phyloP scores from a whole-genome alignment of 768 basidiomycete species.

The Phlebiopsis gigantea region DNA sequence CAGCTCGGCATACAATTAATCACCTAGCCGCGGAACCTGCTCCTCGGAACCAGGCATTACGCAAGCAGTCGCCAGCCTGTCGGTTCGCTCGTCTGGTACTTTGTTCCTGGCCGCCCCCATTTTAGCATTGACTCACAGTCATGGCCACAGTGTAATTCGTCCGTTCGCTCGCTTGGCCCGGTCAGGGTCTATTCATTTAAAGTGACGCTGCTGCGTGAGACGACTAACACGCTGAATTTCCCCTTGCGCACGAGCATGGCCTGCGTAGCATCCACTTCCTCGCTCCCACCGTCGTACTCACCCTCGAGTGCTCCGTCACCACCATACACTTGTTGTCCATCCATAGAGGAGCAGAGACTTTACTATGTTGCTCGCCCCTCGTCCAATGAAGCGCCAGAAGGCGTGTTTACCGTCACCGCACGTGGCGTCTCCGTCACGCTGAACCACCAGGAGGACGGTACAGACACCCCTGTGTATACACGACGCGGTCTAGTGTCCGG shows the following conservation, averaged over 20 bases:
- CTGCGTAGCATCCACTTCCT: neutral
- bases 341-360: constrained; percentile 47
- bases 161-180: neutral
- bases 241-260: neutral
- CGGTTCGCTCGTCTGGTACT: neutral
- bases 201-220: neutral
- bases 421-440: constrained; percentile 39
- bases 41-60: neutral
- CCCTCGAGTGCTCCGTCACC: constrained; percentile 46
- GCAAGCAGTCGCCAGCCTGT: neutral
- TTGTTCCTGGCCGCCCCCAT: neutral
- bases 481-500: constrained; percentile 38
- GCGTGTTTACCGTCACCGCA: constrained; percentile 35
- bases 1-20: no score
- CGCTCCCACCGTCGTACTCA: constrained; percentile 45
- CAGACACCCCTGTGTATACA: constrained; percentile 38
- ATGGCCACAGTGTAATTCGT: neutral
- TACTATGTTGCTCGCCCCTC: constrained; percentile 35
- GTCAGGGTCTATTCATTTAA: neutral
- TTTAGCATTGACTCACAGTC: neutral
- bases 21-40: neutral
- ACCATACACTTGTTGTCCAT: constrained; percentile 50
- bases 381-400: constrained; percentile 25
- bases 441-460: constrained; percentile 39
- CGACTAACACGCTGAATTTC: neutral